These are phyloP conservation scores for Cornus florida DNA, from an alignment of 148 eudicot genomes.

Conservation along the genomic window DNA sequence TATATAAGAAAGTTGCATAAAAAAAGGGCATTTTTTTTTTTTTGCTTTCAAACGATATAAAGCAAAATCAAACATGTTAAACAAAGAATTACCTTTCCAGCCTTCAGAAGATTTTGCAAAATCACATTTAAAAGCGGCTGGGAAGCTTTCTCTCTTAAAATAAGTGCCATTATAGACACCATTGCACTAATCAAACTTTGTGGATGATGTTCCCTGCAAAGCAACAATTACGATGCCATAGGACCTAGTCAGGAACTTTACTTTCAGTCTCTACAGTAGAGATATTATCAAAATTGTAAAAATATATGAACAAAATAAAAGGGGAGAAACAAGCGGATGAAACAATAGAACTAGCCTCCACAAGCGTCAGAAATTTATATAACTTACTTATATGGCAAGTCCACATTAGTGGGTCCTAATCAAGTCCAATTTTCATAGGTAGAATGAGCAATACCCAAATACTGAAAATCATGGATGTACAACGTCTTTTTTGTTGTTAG, in stretches of 20 bases:
- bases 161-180: constrained; percentile 67
- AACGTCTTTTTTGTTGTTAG: neutral
- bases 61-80: neutral
- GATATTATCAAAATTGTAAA: neutral
- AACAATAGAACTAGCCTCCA: neutral
- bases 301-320: neutral
- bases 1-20: constrained; percentile 1
- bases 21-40: neutral
- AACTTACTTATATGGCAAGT: neutral
- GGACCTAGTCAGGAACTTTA: neutral
- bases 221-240: constrained; percentile 11
- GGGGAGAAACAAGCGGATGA: neutral
- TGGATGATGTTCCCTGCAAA: constrained; percentile 65
- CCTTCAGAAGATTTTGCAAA: constrained; percentile 61
- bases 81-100: constrained; percentile 56
- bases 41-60: constrained; percentile 1
- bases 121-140: constrained; percentile 63
- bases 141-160: constrained; percentile 60
- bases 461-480: neutral
- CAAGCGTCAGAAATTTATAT: neutral
- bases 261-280: neutral
- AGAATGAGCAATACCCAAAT: neutral
- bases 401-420: neutral
- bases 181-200: constrained; percentile 55
- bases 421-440: too few relatives aligned